Percentiles rank a stretch among this genome's conserved stretches.
Conservation (phyloP, 805 yeast genomes). For the Metschnikowia matae region DNA sequence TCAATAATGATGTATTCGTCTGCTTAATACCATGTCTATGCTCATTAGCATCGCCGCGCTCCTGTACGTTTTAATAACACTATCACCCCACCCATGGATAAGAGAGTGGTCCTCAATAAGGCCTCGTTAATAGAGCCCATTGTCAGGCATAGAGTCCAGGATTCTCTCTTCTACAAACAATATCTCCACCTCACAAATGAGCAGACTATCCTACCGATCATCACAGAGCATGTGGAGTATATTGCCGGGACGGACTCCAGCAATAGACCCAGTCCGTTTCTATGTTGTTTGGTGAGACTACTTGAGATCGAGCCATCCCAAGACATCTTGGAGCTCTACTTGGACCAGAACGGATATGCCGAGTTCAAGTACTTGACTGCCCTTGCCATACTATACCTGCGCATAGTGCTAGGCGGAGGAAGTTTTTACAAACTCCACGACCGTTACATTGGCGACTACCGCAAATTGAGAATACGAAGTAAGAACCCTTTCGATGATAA, state of each 20-base stretch:
- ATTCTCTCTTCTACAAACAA: slow-evolving; percentile 42
- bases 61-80: neutral
- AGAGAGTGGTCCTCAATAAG: slow-evolving; percentile 21
- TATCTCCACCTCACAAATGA: slow-evolving; percentile 39
- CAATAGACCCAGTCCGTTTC: slow-evolving; percentile 63
- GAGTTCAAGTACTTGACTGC: slow-evolving; percentile 74
- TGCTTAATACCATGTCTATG: neutral
- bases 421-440: slow-evolving; percentile 45
- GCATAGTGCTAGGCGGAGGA: slow-evolving; percentile 41
- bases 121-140: slow-evolving; percentile 40
- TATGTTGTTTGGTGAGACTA: slow-evolving; percentile 73
- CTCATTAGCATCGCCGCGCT: neutral
- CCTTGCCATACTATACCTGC: slow-evolving; percentile 59
- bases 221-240: slow-evolving; percentile 33
- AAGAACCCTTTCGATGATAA: slow-evolving; percentile 23
- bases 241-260: slow-evolving; percentile 58
- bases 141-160: slow-evolving; percentile 39
- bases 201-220: slow-evolving; percentile 33
- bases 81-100: slow-evolving; percentile 11
- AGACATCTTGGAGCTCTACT: slow-evolving; percentile 52
- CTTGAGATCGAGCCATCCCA: slow-evolving; percentile 68
- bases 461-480: slow-evolving; percentile 53
- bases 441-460: slow-evolving; percentile 56
- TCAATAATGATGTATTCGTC: neutral
- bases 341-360: slow-evolving; percentile 50